Percentiles rank a stretch among this genome's conserved stretches.
These are phyloP conservation scores for Mycena galericulata DNA, from an alignment of 768 basidiomycete species.

Conservation along the genomic window DNA sequence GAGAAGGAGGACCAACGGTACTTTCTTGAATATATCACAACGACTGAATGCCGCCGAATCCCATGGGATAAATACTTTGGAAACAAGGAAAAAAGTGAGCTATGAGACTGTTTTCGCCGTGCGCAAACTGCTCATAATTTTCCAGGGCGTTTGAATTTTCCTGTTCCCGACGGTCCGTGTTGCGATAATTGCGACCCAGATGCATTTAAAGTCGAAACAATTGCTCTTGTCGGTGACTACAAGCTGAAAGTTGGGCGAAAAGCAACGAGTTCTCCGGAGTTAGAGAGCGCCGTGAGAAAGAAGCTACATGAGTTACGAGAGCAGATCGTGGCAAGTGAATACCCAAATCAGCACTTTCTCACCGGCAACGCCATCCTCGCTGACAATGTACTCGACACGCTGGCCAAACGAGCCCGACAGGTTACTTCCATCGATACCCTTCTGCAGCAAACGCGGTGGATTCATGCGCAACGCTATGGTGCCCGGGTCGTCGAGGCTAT, in stretches of 20 bases:
- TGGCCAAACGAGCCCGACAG: constrained; percentile 17
- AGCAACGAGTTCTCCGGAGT: constrained; percentile 18
- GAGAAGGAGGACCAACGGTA: constrained; percentile 18
- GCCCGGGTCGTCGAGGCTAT: not conserved
- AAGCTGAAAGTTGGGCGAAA: constrained; percentile 12
- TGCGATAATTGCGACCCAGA: constrained; percentile 34
- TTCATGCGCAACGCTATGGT: not conserved
- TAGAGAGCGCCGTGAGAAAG: constrained; percentile 2
- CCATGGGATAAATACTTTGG: constrained; percentile 25
- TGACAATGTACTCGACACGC: constrained; percentile 15
- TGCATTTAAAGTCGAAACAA: not conserved
- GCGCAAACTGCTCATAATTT: not conserved
- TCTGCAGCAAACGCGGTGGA: not conserved
- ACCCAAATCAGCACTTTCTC: constrained; percentile 25
- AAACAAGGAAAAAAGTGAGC: constrained; percentile 25
- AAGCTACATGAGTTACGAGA: constrained; percentile 10
- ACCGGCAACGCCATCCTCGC: constrained; percentile 21
- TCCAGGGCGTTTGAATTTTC: not conserved
- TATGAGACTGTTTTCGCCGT: too few relatives aligned
- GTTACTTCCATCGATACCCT: constrained; percentile 12
- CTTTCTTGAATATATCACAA: constrained; percentile 25
- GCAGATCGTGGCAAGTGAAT: constrained; percentile 3
- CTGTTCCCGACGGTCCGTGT: constrained; percentile 3
- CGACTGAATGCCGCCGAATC: constrained; percentile 8
- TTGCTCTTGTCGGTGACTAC: not conserved